phyloP scores from a whole-genome alignment of 1,284 basidiomycete species.

The Sporisorium scitamineum region DNA sequence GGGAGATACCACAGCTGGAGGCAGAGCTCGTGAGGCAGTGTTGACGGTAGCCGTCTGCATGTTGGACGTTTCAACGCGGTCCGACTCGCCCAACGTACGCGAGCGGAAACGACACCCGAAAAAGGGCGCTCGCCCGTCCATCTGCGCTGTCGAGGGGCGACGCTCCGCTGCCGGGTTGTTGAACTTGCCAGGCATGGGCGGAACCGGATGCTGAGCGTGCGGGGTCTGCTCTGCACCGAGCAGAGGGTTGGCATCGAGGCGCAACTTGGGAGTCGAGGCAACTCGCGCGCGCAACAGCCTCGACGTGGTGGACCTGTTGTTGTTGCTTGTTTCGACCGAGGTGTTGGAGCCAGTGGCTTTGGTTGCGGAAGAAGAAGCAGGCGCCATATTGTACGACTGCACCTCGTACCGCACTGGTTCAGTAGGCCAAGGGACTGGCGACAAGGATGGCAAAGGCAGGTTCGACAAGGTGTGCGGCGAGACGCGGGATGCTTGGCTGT shows the following conservation, averaged over 20 bases:
- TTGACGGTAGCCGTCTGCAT: conserved; percentile 17
- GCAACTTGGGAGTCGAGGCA: conserved; percentile 49
- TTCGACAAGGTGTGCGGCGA: conserved; percentile 15
- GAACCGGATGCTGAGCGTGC: conserved; percentile 21
- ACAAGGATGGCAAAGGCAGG: not conserved
- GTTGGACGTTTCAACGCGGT: conserved; percentile 18
- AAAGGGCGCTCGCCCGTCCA: conserved; percentile 33
- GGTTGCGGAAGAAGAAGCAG: not conserved
- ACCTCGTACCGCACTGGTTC: conserved; percentile 24
- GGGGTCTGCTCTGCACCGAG: conserved; percentile 17
- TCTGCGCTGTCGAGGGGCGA: conserved; percentile 44
- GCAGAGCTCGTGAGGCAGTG: conserved; percentile 2
- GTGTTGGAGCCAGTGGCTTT: not conserved
- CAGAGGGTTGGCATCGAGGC: conserved; percentile 15
- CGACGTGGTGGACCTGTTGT: conserved; percentile 2
- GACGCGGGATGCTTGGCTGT: conserved; percentile 18
- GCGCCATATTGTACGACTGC: conserved; percentile 19
- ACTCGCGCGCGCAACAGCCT: conserved; percentile 36
- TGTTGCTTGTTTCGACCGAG: not conserved
- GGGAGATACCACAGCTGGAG: not conserved
- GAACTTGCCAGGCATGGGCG: conserved; percentile 11
- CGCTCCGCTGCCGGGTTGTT: conserved; percentile 5
- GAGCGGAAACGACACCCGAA: conserved; percentile 53
- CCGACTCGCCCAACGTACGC: conserved; percentile 50
- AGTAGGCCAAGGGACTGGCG: conserved; percentile 6